Evolutionary conservation across 352 stramenopile genomes (phyloP).

Genomic region (Pythium chondricola): DNA sequence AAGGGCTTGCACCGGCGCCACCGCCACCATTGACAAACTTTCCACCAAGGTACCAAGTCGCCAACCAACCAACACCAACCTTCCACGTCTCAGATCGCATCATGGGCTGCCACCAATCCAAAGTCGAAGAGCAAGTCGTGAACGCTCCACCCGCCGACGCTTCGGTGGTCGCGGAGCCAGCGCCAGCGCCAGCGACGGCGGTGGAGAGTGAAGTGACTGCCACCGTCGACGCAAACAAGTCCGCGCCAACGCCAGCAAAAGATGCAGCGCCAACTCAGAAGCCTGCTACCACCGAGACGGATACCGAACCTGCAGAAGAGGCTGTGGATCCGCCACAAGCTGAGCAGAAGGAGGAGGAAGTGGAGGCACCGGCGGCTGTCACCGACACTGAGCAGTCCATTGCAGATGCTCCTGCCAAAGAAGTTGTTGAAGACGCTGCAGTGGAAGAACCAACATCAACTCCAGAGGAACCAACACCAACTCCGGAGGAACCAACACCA

Average conservation of each 20-base stretch:
- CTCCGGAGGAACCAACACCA: not conserved
- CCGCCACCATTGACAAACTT: slow-evolving; percentile 9
- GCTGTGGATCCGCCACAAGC: slow-evolving; percentile 8
- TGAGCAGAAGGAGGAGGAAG: not conserved
- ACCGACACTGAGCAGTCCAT: slow-evolving; percentile 16
- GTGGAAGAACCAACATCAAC: slow-evolving; percentile 12
- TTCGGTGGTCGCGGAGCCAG: slow-evolving; percentile 7
- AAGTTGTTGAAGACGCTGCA: slow-evolving; percentile 9
- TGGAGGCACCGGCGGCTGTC: slow-evolving; percentile 9
- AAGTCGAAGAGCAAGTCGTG: slow-evolving; percentile 35
- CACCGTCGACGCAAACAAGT: not conserved
- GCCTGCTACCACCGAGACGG: not conserved
- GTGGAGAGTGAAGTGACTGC: slow-evolving; percentile 3
- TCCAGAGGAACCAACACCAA: not conserved
- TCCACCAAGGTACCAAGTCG: slow-evolving; percentile 4
- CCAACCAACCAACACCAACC: not conserved
- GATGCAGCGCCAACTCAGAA: not conserved
- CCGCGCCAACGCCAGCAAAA: not conserved
- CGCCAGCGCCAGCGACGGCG: not conserved
- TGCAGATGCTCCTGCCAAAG: slow-evolving; percentile 16
- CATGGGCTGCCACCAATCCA: slow-evolving; percentile 73
- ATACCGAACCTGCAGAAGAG: not conserved
- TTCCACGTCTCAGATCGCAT: not conserved
- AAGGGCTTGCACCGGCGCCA: too few relatives aligned
- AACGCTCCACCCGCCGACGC: slow-evolving; percentile 5